These are phyloP conservation scores for Suillus luteus DNA, from an alignment of 768 basidiomycete genomes.

Conservation along the genomic window DNA sequence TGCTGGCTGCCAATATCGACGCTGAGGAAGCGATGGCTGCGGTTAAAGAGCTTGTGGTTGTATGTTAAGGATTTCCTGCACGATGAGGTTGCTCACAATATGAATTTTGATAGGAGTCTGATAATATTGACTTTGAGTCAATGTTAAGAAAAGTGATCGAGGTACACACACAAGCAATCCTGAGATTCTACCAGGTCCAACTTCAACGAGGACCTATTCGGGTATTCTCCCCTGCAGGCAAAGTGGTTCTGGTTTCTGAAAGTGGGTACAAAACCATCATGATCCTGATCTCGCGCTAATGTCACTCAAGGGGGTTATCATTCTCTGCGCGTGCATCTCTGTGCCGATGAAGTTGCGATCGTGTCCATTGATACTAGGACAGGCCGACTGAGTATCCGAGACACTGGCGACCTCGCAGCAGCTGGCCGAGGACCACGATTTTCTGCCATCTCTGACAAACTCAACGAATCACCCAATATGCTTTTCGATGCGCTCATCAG, in stretches of 20 bases:
- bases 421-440: constrained; percentile 73
- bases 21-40: constrained; percentile 46
- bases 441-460: constrained; percentile 51
- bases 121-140: constrained; percentile 73
- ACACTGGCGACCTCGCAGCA: constrained; percentile 79
- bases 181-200: constrained; percentile 55
- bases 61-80: constrained; percentile 38
- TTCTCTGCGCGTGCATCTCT: constrained; percentile 68
- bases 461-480: constrained; percentile 70
- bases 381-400: constrained; percentile 74
- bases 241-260: constrained; percentile 55
- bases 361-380: constrained; percentile 81
- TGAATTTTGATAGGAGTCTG: constrained; percentile 49
- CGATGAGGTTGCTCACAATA: neutral
- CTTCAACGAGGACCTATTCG: constrained; percentile 52
- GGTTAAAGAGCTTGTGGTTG: constrained; percentile 51
- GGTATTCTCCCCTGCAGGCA: constrained; percentile 64
- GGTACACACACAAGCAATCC: constrained; percentile 63
- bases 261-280: constrained; percentile 40
- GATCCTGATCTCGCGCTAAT: constrained; percentile 7
- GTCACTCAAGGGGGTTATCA: constrained; percentile 48
- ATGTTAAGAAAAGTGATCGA: constrained; percentile 64
- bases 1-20: constrained; percentile 61
- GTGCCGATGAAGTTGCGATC: constrained; percentile 73
- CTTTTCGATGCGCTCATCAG: constrained; percentile 58